Evolutionary conservation across 768 basidiomycete species (phyloP).

Genomic region (Galerina sulciceps): DNA sequence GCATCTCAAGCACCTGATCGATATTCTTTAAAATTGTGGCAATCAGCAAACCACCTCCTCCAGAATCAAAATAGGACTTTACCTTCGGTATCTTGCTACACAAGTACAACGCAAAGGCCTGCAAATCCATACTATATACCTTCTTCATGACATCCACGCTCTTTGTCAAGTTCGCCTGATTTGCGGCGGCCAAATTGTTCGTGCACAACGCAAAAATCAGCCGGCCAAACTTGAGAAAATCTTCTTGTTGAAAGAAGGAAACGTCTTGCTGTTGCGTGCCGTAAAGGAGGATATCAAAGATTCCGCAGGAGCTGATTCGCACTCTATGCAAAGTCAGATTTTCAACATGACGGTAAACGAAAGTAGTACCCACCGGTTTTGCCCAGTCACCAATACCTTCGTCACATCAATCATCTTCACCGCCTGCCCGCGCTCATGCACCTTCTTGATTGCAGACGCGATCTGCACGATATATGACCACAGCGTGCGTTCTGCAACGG

Average conservation of each 20-base stretch:
- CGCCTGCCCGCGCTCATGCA: slow-evolving; percentile 82
- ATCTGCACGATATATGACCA: slow-evolving; percentile 96
- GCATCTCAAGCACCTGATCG: slow-evolving; percentile 80
- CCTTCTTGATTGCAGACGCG: slow-evolving; percentile 81
- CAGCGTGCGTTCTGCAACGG: slow-evolving; percentile 77
- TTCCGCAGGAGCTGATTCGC: slow-evolving; percentile 84
- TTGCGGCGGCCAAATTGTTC: slow-evolving; percentile 61
- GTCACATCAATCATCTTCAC: slow-evolving; percentile 83
- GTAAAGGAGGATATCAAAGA: slow-evolving; percentile 84
- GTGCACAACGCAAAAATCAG: slow-evolving; percentile 83
- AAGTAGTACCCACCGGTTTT: slow-evolving; percentile 67
- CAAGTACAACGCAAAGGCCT: slow-evolving; percentile 78
- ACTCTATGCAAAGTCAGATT: slow-evolving; percentile 47
- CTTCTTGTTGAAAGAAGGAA: slow-evolving; percentile 78
- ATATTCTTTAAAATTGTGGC: slow-evolving; percentile 54
- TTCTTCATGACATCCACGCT: slow-evolving; percentile 76
- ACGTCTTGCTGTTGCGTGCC: slow-evolving; percentile 66
- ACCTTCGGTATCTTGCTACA: slow-evolving; percentile 77
- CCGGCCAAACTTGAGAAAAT: slow-evolving; percentile 84
- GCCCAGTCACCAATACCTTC: slow-evolving; percentile 87
- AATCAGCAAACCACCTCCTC: background rate
- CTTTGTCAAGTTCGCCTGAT: slow-evolving; percentile 67
- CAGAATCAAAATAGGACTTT: background rate
- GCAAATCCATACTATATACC: slow-evolving; percentile 81
- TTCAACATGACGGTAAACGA: background rate